Conservation (phyloP, 2,329 filamentous ascomycete genomes). For the Hypoxylon sp. region DNA sequence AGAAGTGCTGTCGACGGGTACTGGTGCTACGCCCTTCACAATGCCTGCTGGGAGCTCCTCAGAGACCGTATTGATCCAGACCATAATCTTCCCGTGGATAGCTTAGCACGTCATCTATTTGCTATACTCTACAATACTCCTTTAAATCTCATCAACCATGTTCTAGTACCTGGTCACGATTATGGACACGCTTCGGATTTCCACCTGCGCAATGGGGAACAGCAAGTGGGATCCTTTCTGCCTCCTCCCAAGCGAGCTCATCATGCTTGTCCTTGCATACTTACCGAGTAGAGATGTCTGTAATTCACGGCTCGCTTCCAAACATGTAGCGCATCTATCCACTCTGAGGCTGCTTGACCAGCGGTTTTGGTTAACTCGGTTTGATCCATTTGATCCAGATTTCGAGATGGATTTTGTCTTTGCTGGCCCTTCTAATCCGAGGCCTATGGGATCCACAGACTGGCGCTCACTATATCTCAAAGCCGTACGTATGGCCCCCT, state of each 20-base stretch:
- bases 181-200: conserved; percentile 35
- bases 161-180: conserved; percentile 33
- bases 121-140: conserved; percentile 43
- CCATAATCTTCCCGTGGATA: conserved; percentile 7
- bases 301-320: conserved; percentile 40
- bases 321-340: conserved; percentile 34
- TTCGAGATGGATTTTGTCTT: conserved; percentile 46
- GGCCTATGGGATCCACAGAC: conserved; percentile 31
- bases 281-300: conserved; percentile 39
- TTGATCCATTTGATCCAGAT: conserved; percentile 34
- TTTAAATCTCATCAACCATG: neutral
- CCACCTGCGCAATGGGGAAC: conserved; percentile 6
- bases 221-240: conserved; percentile 35
- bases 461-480: conserved; percentile 44
- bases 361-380: conserved; percentile 44
- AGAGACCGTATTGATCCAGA: conserved; percentile 31
- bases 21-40: conserved; percentile 44
- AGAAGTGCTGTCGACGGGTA: conserved; percentile 7
- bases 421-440: conserved; percentile 25
- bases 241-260: conserved; percentile 42
- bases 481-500: conserved; percentile 17
- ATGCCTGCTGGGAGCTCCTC: conserved; percentile 44
- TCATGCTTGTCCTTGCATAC: conserved; percentile 37
- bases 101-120: conserved; percentile 40
- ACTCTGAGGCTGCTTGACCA: conserved; percentile 34